A percentile compares a stretch with the other conserved stretches of the same genome.
Conservation (phyloP, 75 land plant genomes). For the Selaginella tamariscina region DNA sequence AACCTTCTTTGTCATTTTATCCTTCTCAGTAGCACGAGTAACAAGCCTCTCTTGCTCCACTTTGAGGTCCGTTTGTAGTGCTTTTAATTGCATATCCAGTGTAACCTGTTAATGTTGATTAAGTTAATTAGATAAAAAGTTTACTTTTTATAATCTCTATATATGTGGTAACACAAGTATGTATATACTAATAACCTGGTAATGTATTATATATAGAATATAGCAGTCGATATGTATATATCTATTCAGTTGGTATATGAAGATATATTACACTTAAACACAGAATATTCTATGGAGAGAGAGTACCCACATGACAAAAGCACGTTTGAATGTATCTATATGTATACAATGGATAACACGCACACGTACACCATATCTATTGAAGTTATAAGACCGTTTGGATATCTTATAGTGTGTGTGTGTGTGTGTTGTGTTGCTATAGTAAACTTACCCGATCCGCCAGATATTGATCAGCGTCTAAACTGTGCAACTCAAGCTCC, state of each 20-base stretch:
- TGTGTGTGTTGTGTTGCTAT: too few relatives aligned
- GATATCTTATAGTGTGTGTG: too few relatives aligned
- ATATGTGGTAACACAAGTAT: neutral
- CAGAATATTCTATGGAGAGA: too few relatives aligned
- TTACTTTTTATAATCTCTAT: neutral
- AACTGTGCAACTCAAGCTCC: conserved; percentile 16
- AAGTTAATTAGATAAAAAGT: neutral
- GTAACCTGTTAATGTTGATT: conserved; percentile 13
- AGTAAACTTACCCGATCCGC: conserved; percentile 20
- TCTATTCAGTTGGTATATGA: too few relatives aligned
- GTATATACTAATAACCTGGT: neutral
- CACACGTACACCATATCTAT: too few relatives aligned
- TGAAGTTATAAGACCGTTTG: too few relatives aligned
- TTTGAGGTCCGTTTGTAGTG: conserved; percentile 18
- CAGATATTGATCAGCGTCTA: conserved; percentile 26
- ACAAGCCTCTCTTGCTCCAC: conserved; percentile 18
- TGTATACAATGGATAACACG: too few relatives aligned
- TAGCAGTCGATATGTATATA: too few relatives aligned
- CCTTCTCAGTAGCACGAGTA: conserved; percentile 21
- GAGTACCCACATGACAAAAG: too few relatives aligned
- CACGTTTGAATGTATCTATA: too few relatives aligned
- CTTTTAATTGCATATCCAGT: conserved; percentile 29
- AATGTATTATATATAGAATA: too few relatives aligned
- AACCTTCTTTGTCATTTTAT: conserved; percentile 11
- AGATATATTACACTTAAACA: too few relatives aligned